A percentile compares a stretch with the other conserved stretches of the same genome.
phyloP scores from a whole-genome alignment of 1,139 yeast species.

The Entelexis sorbosivorans region DNA sequence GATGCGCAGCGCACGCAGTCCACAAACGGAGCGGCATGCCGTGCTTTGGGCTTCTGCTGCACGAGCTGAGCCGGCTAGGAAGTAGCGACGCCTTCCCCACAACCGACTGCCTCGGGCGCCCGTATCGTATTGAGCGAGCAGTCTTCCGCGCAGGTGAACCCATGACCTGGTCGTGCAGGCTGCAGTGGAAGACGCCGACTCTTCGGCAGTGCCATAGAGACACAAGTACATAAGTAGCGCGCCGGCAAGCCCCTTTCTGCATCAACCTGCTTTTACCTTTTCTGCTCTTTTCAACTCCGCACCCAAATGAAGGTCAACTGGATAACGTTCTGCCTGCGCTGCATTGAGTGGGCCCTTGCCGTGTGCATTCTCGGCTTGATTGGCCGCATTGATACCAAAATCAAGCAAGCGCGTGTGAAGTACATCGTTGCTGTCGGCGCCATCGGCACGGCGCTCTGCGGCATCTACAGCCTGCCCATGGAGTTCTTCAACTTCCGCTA shows the following conservation, averaged over 20 bases:
- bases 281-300: background rate
- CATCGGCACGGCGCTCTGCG: constrained; percentile 9
- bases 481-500: constrained; percentile 6
- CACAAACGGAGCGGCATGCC: too few relatives aligned
- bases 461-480: constrained; percentile 6
- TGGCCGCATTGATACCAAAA: constrained; percentile 3
- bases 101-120: background rate
- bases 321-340: constrained; percentile 2
- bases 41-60: too few relatives aligned
- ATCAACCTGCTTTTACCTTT: too few relatives aligned
- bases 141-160: background rate
- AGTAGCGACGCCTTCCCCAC: too few relatives aligned
- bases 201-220: background rate
- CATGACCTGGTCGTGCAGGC: background rate
- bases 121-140: background rate
- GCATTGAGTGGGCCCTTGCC: background rate
- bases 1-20: too few relatives aligned
- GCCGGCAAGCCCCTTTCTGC: too few relatives aligned
- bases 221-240: background rate
- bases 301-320: background rate
- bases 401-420: constrained; percentile 10
- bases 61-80: too few relatives aligned
- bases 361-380: constrained; percentile 5
- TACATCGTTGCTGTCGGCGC: constrained; percentile 10
- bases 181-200: background rate